A percentile compares a stretch with the other conserved stretches of the same genome.
These are phyloP conservation scores for Coprinopsis sp. DNA, from an alignment of 768 basidiomycete genomes.

Conservation along the genomic window DNA sequence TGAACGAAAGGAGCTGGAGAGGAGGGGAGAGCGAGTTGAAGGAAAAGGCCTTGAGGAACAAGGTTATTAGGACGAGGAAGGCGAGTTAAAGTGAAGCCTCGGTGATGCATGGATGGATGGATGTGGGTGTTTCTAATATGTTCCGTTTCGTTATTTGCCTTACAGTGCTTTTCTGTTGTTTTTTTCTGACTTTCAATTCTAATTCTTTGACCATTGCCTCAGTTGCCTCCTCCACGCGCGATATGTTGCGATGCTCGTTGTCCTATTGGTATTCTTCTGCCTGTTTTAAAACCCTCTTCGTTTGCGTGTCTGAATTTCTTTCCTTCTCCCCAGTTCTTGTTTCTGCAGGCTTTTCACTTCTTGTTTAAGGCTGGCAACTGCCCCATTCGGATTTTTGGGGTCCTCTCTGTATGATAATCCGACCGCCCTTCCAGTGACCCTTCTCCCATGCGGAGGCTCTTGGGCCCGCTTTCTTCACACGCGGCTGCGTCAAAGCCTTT, in stretches of 20 bases:
- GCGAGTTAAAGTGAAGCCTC: constrained; percentile 14
- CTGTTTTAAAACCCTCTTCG: background rate
- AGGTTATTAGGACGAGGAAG: constrained; percentile 71
- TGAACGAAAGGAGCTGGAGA: constrained; percentile 48
- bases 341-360: background rate
- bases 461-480: too few species aligned
- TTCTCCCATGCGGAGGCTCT: too few species aligned
- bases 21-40: constrained; percentile 76
- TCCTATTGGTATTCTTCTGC: background rate
- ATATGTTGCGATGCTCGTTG: too few species aligned
- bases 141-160: too few species aligned
- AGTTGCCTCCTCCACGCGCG: background rate
- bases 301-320: background rate
- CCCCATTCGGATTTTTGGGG: too few species aligned
- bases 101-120: background rate
- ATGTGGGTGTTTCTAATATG: background rate
- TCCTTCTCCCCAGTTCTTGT: background rate
- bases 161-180: background rate
- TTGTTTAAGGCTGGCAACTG: too few species aligned
- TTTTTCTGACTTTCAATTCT: background rate
- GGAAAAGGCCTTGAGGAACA: constrained; percentile 77
- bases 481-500: too few species aligned
- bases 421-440: too few species aligned
- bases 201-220: background rate
- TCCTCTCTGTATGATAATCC: too few species aligned